phyloP scores from a whole-genome alignment of 495 filamentous ascomycete species.

The Rostrohypoxylon terebratum region DNA sequence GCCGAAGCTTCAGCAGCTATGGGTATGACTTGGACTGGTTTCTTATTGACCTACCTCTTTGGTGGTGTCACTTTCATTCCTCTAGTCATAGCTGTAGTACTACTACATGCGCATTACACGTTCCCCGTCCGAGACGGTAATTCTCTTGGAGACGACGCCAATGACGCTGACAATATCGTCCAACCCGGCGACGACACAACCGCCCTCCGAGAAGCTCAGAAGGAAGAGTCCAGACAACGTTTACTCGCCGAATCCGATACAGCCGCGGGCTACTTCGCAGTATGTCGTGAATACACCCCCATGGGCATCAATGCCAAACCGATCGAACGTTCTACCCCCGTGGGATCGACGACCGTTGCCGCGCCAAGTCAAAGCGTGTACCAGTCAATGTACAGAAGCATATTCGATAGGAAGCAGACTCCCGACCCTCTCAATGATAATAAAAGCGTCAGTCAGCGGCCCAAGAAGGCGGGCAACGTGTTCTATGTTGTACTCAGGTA shows the following conservation, averaged over 20 bases:
- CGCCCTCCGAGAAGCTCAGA: slow-evolving; percentile 59
- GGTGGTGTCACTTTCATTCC: slow-evolving; percentile 94
- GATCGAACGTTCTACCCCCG: slow-evolving; percentile 85
- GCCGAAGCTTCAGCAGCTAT: slow-evolving; percentile 55
- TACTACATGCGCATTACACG: slow-evolving; percentile 76
- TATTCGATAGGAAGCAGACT: slow-evolving; percentile 85
- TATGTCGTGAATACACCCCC: slow-evolving; percentile 91
- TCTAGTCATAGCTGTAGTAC: slow-evolving; percentile 69
- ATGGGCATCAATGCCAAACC: slow-evolving; percentile 92
- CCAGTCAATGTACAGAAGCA: slow-evolving; percentile 95
- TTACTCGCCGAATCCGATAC: slow-evolving; percentile 75
- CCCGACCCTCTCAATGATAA: slow-evolving; percentile 63
- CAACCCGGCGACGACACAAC: slow-evolving; percentile 62
- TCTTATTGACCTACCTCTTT: slow-evolving; percentile 82
- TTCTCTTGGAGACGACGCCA: slow-evolving; percentile 29
- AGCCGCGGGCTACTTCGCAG: slow-evolving; percentile 92
- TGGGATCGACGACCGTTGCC: slow-evolving; percentile 72
- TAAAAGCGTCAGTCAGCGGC: slow-evolving; percentile 65
- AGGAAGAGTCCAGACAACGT: slow-evolving; percentile 59
- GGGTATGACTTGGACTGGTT: slow-evolving; percentile 72
- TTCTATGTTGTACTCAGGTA: slow-evolving; percentile 93
- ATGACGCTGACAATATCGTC: slow-evolving; percentile 56
- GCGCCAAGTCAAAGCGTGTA: slow-evolving; percentile 91
- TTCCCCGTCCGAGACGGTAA: slow-evolving; percentile 65
- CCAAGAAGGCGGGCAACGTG: slow-evolving; percentile 84